Evolutionary conservation across 345 rosid species (phyloP).

Genomic region (Corymbia maculata): DNA sequence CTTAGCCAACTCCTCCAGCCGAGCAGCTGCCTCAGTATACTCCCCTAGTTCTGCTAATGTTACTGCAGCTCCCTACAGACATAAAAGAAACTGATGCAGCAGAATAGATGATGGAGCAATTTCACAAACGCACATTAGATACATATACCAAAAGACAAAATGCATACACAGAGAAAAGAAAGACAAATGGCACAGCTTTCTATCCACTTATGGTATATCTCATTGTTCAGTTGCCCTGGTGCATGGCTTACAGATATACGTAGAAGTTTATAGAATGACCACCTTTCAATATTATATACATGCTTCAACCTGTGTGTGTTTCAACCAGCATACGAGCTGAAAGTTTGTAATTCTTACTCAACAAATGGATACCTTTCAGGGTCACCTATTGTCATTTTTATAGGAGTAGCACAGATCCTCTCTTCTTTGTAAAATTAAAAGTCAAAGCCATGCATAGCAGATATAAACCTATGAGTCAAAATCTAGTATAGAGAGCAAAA

Average conservation of each 20-base stretch:
- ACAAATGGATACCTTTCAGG: background rate
- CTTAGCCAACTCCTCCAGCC: conserved; percentile 75
- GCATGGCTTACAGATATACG: background rate
- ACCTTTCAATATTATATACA: background rate
- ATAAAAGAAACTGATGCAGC: background rate
- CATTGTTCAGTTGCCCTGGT: background rate
- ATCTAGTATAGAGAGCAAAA: background rate
- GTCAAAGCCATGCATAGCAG: background rate
- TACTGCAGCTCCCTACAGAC: conserved; percentile 83
- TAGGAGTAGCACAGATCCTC: background rate
- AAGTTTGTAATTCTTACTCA: background rate
- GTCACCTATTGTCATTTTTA: background rate
- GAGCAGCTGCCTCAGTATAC: conserved; percentile 48
- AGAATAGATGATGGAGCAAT: background rate
- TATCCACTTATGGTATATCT: background rate
- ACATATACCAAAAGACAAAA: background rate
- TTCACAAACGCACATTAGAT: background rate
- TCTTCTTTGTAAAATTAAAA: background rate
- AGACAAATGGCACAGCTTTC: background rate
- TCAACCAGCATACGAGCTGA: background rate
- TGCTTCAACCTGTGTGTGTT: background rate
- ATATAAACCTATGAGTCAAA: background rate
- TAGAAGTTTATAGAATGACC: background rate
- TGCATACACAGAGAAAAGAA: background rate
- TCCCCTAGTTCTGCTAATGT: conserved; percentile 81